phyloP scores from a whole-genome alignment of 306 rosid species.

The Glycine tomentella region DNA sequence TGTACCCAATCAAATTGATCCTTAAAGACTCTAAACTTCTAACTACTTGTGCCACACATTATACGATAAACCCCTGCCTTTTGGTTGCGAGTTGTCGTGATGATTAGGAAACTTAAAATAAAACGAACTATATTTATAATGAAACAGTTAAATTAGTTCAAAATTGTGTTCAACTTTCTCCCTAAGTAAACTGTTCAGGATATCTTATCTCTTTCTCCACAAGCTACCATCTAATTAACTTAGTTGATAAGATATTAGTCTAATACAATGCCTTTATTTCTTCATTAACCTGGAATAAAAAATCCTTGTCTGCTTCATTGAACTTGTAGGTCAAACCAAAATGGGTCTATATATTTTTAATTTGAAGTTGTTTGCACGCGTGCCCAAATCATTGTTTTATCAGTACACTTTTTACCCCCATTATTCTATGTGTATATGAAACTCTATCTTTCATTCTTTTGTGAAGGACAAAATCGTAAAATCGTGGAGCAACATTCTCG shows the following conservation, averaged over 20 bases:
- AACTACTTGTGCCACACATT: too few species aligned
- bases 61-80: too few species aligned
- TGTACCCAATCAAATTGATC: too few species aligned
- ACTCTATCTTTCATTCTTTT: too few species aligned
- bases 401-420: too few species aligned
- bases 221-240: not conserved
- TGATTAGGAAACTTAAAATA: too few species aligned
- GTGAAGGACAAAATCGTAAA: not conserved
- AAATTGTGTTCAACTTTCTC: conserved; percentile 4
- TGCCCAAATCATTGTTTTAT: conserved; percentile 15
- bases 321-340: not conserved
- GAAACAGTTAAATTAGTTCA: not conserved
- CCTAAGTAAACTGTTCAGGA: not conserved
- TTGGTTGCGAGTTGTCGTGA: too few species aligned
- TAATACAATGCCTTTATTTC: not conserved
- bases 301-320: not conserved
- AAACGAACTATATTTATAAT: not conserved
- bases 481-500: not conserved
- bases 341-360: not conserved
- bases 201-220: conserved; percentile 33
- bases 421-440: too few species aligned
- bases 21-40: too few species aligned
- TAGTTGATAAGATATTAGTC: conserved; percentile 20
- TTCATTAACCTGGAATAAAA: not conserved
- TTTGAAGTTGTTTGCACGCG: conserved; percentile 40